phyloP scores from a whole-genome alignment of 305 asterid genomes.

The Fraxinus latifolia region DNA sequence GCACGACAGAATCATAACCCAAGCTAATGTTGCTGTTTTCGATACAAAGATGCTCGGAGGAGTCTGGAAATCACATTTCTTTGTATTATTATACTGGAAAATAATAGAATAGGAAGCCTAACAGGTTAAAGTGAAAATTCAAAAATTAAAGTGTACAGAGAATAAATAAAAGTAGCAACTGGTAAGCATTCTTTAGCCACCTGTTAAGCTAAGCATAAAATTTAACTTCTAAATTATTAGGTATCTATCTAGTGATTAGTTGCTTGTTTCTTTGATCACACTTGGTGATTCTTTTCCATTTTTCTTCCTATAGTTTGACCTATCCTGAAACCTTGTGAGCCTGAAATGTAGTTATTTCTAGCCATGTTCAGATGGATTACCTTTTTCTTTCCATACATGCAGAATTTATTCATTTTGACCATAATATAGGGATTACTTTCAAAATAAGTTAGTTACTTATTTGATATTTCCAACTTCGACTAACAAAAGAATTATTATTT shows the following conservation, averaged over 20 bases:
- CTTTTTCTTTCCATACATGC: background rate
- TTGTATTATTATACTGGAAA: background rate
- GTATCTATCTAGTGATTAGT: background rate
- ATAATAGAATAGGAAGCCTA: background rate
- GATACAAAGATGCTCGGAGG: constrained; percentile 74
- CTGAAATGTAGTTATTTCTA: background rate
- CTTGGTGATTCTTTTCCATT: background rate
- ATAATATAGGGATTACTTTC: background rate
- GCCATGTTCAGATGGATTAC: background rate
- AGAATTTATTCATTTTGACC: background rate
- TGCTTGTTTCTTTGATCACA: background rate
- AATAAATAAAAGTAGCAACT: background rate
- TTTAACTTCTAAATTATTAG: background rate
- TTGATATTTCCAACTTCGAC: background rate
- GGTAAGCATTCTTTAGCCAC: background rate
- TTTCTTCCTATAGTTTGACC: background rate
- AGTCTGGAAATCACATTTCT: constrained; percentile 52
- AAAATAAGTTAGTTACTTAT: background rate
- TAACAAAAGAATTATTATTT: background rate
- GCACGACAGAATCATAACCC: constrained; percentile 67
- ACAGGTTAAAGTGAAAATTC: background rate
- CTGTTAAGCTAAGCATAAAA: background rate
- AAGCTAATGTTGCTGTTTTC: constrained; percentile 82
- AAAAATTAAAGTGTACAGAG: background rate
- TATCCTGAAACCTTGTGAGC: background rate